phyloP scores from a whole-genome alignment of 768 basidiomycete genomes.

The Zangia roseola region DNA sequence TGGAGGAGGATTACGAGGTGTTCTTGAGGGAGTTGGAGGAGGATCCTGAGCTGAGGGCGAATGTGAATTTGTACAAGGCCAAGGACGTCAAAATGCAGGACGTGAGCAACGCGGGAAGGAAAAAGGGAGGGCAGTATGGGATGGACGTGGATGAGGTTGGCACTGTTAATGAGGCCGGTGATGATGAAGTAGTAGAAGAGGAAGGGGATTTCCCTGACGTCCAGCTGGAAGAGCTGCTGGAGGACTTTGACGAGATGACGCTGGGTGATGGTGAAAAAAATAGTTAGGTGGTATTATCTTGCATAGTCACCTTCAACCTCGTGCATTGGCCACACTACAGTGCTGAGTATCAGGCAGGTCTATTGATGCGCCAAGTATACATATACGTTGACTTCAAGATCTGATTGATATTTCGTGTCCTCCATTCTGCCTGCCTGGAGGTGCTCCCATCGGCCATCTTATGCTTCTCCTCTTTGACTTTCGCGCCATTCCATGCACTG shows the following conservation, averaged over 20 bases:
- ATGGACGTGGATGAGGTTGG: slow-evolving; percentile 69
- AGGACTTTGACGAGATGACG: slow-evolving; percentile 91
- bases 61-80: slow-evolving; percentile 85
- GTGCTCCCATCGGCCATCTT: too few species aligned
- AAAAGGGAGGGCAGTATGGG: slow-evolving; percentile 27
- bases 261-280: slow-evolving; percentile 44
- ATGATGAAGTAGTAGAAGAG: slow-evolving; percentile 51
- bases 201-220: slow-evolving; percentile 91
- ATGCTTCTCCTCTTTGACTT: not conserved
- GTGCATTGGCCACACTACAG: too few species aligned
- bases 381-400: too few species aligned
- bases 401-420: too few species aligned
- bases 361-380: too few species aligned
- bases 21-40: slow-evolving; percentile 95
- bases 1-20: slow-evolving; percentile 95
- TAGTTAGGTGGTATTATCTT: not conserved
- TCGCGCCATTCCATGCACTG: slow-evolving; percentile 13
- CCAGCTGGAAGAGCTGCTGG: slow-evolving; percentile 79
- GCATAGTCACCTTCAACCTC: too few species aligned
- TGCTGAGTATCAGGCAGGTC: too few species aligned
- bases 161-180: slow-evolving; percentile 20
- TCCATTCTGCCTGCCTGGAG: too few species aligned
- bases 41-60: slow-evolving; percentile 84
- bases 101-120: slow-evolving; percentile 26
- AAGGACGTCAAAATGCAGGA: slow-evolving; percentile 53